Percentiles rank a stretch among this genome's conserved stretches.
Evolutionary conservation across 106 monocot species (phyloP).

Genomic region (Gastrodia elata): DNA sequence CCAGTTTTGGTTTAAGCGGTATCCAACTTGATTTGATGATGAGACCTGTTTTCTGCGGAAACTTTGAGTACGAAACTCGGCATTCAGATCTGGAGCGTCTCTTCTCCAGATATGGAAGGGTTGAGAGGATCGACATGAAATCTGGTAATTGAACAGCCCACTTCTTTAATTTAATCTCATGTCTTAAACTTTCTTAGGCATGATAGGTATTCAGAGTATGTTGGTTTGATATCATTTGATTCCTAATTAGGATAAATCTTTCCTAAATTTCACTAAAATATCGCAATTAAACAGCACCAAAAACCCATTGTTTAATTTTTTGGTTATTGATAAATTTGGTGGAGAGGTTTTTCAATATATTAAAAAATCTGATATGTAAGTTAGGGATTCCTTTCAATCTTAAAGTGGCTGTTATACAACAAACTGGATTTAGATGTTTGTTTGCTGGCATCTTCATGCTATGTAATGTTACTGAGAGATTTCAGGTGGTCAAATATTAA

Average conservation of each 20-base stretch:
- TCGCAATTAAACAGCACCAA: too few species aligned
- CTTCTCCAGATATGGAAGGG: slow-evolving; percentile 70
- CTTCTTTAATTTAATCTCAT: background rate
- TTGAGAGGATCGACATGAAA: slow-evolving; percentile 82
- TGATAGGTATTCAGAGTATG: background rate
- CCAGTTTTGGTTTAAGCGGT: background rate
- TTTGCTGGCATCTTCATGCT: too few species aligned
- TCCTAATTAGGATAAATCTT: background rate
- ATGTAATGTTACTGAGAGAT: too few species aligned
- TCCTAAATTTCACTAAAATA: too few species aligned
- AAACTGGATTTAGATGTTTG: too few species aligned
- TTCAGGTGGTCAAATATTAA: too few species aligned
- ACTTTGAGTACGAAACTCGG: slow-evolving; percentile 75
- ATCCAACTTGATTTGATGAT: slow-evolving; percentile 13
- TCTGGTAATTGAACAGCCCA: slow-evolving; percentile 32
- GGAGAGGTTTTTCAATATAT: too few species aligned
- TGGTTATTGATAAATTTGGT: too few species aligned
- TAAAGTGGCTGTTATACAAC: too few species aligned
- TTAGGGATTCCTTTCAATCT: too few species aligned
- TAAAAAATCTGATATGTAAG: too few species aligned
- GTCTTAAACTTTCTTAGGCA: background rate
- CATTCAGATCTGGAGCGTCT: slow-evolving; percentile 71
- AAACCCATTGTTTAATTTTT: too few species aligned
- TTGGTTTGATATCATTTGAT: background rate
- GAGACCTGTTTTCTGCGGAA: slow-evolving; percentile 82